These are phyloP conservation scores for Symbiodinium natans DNA, from an alignment of 73 alveolate species.

Conservation along the genomic window DNA sequence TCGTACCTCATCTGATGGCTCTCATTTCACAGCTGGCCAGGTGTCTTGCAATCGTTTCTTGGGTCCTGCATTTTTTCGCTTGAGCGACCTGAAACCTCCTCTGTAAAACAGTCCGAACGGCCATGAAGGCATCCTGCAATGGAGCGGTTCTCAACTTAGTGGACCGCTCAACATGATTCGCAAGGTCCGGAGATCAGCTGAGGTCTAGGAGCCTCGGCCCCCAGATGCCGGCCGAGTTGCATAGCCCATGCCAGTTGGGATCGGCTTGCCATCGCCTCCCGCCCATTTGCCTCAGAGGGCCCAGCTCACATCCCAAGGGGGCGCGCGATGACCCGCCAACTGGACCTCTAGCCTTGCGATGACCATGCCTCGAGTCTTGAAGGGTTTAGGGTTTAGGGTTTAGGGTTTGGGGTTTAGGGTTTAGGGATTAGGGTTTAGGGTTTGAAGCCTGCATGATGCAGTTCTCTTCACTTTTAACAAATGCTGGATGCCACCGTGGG, in stretches of 20 bases:
- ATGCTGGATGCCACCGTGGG: background rate
- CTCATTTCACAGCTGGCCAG: background rate
- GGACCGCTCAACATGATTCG: no score
- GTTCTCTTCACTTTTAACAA: background rate
- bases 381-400: no score
- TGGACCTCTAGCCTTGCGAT: background rate
- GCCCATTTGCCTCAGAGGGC: background rate
- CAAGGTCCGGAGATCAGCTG: no score
- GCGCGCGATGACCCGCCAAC: background rate
- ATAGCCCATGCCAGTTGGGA: background rate
- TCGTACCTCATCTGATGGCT: background rate
- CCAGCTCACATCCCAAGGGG: background rate
- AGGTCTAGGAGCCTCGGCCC: no score
- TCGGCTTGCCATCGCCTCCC: constrained; percentile 3
- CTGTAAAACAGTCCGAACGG: background rate
- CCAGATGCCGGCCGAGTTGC: background rate
- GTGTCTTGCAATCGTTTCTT: no score
- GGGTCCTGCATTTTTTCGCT: no score
- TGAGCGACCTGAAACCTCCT: background rate
- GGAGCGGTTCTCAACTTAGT: no score
- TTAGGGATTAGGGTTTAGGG: background rate
- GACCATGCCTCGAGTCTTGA: background rate
- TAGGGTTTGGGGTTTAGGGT: no score
- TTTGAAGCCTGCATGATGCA: background rate
- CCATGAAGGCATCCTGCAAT: background rate